Conservation (phyloP, 2,329 filamentous ascomycete species). For the Fusarium bactridioides region DNA sequence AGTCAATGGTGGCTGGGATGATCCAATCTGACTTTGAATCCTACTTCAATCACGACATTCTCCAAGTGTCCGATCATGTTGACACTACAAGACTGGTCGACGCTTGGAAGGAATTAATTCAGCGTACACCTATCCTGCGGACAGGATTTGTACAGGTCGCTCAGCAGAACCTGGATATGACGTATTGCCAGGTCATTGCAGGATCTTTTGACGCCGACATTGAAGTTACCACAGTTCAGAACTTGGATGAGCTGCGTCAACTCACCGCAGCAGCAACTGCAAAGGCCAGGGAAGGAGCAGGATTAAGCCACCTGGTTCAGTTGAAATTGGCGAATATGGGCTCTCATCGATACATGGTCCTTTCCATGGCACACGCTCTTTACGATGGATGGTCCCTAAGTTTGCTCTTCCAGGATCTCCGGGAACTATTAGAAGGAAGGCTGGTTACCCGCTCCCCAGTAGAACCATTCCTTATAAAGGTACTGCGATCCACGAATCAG, state of each 20-base stretch:
- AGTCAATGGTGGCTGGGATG: slow-evolving; percentile 87
- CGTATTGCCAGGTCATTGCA: slow-evolving; percentile 60
- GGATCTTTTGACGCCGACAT: slow-evolving; percentile 37
- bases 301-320: slow-evolving; percentile 55
- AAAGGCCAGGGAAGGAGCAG: slow-evolving; percentile 49
- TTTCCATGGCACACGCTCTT: slow-evolving; percentile 85
- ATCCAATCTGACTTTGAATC: slow-evolving; percentile 73
- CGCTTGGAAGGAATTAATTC: slow-evolving; percentile 70
- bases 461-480: slow-evolving; percentile 57
- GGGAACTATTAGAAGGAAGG: slow-evolving; percentile 65
- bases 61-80: slow-evolving; percentile 64
- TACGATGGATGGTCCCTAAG: slow-evolving; percentile 89
- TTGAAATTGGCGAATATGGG: slow-evolving; percentile 52
- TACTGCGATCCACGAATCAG: slow-evolving; percentile 25
- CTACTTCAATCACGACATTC: slow-evolving; percentile 87
- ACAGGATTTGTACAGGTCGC: slow-evolving; percentile 76
- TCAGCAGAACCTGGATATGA: slow-evolving; percentile 61
- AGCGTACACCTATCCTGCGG: slow-evolving; percentile 73
- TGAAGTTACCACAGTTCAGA: slow-evolving; percentile 34
- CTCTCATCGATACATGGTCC: slow-evolving; percentile 54
- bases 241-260: slow-evolving; percentile 45
- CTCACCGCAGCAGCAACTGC: slow-evolving; percentile 50
- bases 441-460: slow-evolving; percentile 56
- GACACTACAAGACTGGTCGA: slow-evolving; percentile 63
- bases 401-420: slow-evolving; percentile 76